Conservation (phyloP, 371 early-diverging fungal species). For the Sporodiniella umbellata region DNA sequence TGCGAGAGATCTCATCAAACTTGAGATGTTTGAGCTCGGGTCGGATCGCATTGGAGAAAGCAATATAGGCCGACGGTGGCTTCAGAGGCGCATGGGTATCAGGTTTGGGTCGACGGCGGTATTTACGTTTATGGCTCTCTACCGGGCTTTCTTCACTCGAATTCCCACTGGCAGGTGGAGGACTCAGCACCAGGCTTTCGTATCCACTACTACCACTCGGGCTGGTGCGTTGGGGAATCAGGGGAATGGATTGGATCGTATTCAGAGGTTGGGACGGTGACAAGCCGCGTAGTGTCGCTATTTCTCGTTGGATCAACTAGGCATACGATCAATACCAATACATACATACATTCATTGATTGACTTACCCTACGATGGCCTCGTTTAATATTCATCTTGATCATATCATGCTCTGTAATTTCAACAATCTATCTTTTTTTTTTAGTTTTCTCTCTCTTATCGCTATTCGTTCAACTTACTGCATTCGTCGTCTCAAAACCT, state of each 20-base stretch:
- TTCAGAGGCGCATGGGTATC: conserved; percentile 48
- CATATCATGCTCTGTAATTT: conserved; percentile 40
- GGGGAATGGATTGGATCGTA: conserved; percentile 14
- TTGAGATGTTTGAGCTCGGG: conserved; percentile 31
- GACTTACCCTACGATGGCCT: conserved; percentile 40
- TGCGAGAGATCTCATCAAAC: conserved; percentile 44
- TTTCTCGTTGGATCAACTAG: conserved; percentile 46
- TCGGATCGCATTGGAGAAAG: conserved; percentile 45
- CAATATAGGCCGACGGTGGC: conserved; percentile 53
- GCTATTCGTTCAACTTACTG: too few species aligned
- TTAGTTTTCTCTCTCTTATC: neutral
- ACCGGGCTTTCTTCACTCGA: conserved; percentile 9
- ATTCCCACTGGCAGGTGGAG: conserved; percentile 29
- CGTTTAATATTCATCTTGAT: conserved; percentile 42
- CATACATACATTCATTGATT: neutral
- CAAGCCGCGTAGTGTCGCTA: conserved; percentile 37
- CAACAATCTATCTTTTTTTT: conserved; percentile 22
- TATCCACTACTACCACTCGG: neutral
- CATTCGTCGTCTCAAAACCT: conserved; percentile 38
- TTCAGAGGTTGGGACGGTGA: conserved; percentile 23
- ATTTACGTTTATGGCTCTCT: conserved; percentile 46
- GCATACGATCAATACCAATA: neutral
- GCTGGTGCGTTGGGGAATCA: conserved; percentile 11
- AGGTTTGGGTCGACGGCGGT: conserved; percentile 46
- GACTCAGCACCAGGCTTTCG: conserved; percentile 10